Base-by-base conservation (phyloP, 345 rosid genomes). In the Turritis glabra region DNA sequence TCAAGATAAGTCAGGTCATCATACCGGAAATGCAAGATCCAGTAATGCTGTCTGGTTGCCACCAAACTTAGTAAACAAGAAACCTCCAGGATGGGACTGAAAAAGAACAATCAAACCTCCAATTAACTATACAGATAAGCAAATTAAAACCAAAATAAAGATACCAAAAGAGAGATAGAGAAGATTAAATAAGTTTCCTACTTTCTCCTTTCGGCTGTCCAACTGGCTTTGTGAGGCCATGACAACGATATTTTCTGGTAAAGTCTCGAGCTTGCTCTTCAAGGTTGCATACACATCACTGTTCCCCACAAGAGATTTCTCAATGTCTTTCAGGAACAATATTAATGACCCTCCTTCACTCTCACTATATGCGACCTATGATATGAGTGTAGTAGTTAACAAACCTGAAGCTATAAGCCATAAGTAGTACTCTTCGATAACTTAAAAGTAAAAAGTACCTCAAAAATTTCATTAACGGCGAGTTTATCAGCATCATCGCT, bases 131-230 rank as follows among this genome's bases (percentile, higher is more conserved):
- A 44, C 41, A 68, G 23, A 17, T 50, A 68, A 44, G 25, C 66
- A 41, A 61, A 26, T 0, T 8, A 38, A 23, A 77, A 23, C 59
- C 65, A 47, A n/a, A 65, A 63, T 27, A 17, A 41, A 56, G 40
- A 77, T 18, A 50, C 51, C 65, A 51, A 56, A 54, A 51, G 33
- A 46, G 55, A 53, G 58, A 47, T 18, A 14, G 44, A 27, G 35
- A 64, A 37, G 37, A 55, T 13, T 27, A 8, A 19, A 14, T 22
- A 29, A 29, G 67, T 37, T 56, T 41, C 76, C 71, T 75, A 90
- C 99, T 88, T 96, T 96, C 80, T 96, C 99, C 80, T 96, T 96
- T 25, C 96, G 97, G 73, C 78, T 88, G 79, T 96, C 99, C 90
- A 90, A 52, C 80, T 83, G 97, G 30, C 91, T 83, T 77, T 92